Percentiles rank a stretch among this genome's conserved stretches.
Evolutionary conservation across 176 grass and related monocot genomes (phyloP).

Genomic region (Olyra latifolia): DNA sequence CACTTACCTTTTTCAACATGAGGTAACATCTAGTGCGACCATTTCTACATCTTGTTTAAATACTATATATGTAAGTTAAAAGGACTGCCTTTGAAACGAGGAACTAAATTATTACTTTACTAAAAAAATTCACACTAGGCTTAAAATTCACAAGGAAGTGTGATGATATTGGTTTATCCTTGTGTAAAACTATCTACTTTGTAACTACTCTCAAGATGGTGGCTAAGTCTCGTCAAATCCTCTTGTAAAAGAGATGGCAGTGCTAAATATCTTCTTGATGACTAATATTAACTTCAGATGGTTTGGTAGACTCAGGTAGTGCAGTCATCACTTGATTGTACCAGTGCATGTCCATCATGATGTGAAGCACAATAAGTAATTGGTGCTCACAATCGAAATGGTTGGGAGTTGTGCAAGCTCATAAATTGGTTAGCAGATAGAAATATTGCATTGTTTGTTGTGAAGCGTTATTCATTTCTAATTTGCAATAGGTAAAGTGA

Average conservation of each 20-base stretch:
- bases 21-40: background rate
- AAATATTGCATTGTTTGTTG: background rate
- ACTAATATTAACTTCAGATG: background rate
- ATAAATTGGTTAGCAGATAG: background rate
- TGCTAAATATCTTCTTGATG: background rate
- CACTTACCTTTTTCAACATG: background rate
- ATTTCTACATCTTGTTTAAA: background rate
- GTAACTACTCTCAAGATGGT: background rate
- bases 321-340: background rate
- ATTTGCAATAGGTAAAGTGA: background rate
- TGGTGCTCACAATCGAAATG: background rate
- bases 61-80: constrained; percentile 7
- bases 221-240: background rate
- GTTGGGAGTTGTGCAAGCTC: background rate
- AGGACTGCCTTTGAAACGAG: background rate
- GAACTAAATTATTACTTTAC: background rate
- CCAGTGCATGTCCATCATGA: background rate
- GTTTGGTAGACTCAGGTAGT: background rate
- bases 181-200: background rate
- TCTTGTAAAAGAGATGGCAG: background rate
- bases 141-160: background rate
- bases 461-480: background rate
- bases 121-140: background rate
- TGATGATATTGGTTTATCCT: background rate
- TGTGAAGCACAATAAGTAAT: background rate